Percentiles rank a stretch among this genome's conserved stretches.
phyloP scores from a whole-genome alignment of 495 filamentous ascomycete species.

The Xylaria bambusicola region DNA sequence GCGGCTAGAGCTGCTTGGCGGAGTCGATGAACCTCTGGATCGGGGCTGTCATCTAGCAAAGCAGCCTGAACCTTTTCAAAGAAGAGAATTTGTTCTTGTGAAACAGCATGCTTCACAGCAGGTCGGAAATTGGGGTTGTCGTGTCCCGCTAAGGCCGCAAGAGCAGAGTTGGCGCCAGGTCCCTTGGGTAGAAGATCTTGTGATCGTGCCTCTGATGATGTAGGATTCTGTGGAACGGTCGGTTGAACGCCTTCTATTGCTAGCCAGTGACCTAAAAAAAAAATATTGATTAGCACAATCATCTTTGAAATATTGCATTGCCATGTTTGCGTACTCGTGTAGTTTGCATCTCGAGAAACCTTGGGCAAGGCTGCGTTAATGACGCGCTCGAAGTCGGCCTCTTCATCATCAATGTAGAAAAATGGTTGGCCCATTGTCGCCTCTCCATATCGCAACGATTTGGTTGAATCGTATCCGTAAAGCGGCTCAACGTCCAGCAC shows the following conservation, averaged over 20 bases:
- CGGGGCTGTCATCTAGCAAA: conserved; percentile 78
- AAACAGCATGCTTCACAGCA: conserved; percentile 90
- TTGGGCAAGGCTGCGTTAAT: conserved; percentile 95
- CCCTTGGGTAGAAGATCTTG: conserved; percentile 88
- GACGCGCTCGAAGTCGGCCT: conserved; percentile 97
- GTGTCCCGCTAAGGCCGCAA: conserved; percentile 78
- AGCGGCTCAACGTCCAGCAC: conserved; percentile 91
- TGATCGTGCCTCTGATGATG: conserved; percentile 72
- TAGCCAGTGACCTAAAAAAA: conserved; percentile 79
- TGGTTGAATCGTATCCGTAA: conserved; percentile 89
- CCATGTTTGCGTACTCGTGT: conserved; percentile 66
- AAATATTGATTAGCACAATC: conserved; percentile 16
- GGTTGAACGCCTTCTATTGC: conserved; percentile 96
- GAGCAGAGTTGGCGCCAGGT: conserved; percentile 75
- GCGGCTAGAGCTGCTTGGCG: conserved; percentile 82
- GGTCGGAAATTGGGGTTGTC: conserved; percentile 84
- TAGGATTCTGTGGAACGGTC: conserved; percentile 93
- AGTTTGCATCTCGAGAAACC: conserved; percentile 87
- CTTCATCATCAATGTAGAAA: conserved; percentile 97
- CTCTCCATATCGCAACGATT: conserved; percentile 87
- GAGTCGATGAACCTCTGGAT: conserved; percentile 65
- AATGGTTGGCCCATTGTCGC: conserved; percentile 91
- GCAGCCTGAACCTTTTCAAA: conserved; percentile 90
- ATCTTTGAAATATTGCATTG: neutral
- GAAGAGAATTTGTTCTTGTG: conserved; percentile 94